phyloP scores from a whole-genome alignment of 495 filamentous ascomycete genomes.

The Lasiosphaeria hispida region DNA sequence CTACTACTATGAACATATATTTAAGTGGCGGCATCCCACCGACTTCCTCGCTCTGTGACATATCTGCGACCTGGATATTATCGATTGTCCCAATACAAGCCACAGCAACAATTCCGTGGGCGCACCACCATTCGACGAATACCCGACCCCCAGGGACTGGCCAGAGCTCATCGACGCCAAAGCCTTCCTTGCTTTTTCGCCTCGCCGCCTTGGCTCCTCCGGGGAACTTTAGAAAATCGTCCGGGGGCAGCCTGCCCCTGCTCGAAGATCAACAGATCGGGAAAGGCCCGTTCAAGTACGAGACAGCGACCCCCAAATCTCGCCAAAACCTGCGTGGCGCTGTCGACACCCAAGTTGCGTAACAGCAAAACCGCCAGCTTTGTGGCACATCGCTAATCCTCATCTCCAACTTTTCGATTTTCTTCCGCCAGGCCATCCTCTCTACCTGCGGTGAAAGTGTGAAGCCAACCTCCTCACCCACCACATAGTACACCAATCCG shows the following conservation, averaged over 20 bases:
- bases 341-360: neutral
- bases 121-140: no score
- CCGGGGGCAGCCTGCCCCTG: constrained; percentile 15
- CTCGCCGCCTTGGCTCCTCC: constrained; percentile 9
- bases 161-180: constrained; percentile 5
- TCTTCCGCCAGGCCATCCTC: neutral
- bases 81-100: neutral
- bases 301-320: constrained; percentile 17
- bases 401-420: constrained; percentile 6
- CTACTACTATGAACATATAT: constrained; percentile 1
- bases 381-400: constrained; percentile 11
- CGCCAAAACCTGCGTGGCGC: constrained; percentile 18
- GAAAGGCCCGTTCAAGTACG: constrained; percentile 13
- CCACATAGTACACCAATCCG: neutral
- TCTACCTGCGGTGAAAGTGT: neutral
- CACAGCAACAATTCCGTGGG: neutral
- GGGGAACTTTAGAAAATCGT: constrained; percentile 4
- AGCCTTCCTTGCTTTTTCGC: constrained; percentile 8
- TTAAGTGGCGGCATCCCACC: neutral
- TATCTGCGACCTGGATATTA: neutral
- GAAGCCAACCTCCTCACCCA: neutral
- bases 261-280: constrained; percentile 13
- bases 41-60: neutral
- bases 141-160: constrained; percentile 8
- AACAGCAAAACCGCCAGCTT: constrained; percentile 6